Evolutionary conservation across 345 rosid genomes (phyloP), one percentile per base, ranked within the genome.

Genomic region (Salix dunnii): DNA sequence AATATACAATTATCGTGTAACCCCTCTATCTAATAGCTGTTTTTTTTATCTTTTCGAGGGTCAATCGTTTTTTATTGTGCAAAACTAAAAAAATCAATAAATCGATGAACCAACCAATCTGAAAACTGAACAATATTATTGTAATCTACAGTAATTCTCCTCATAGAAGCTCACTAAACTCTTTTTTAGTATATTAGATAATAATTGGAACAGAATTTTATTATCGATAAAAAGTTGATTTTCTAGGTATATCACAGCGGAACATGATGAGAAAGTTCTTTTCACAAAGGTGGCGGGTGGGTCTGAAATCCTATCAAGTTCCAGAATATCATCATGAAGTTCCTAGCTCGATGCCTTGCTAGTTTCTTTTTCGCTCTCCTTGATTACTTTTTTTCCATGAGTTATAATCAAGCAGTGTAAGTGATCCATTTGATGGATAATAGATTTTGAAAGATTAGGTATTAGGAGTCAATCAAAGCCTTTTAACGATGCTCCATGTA

Each of bases 241-340:
- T 55, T n/a, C 62, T 55, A n/a, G 62, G 62, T 21, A n/a, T 27
- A 55, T n/a, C 62, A n/a, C 2, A 21, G 2, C 4, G n/a, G 61
- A 53, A 53, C 25, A 53, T 9, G 61, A 21, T 25, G 68, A 30
- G 68, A 18, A 67, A 10, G 31, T 23, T 2, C 10, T 67, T 69
- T 48, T 55, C 43, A 28, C 30, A 72, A 75, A 61, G 74, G 25
- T 62, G 70, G 83, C 72, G 36, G 36, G 36, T 35, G 80, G 74
- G 58, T 67, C 77, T 58, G 3, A 5, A 16, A 48, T n/a, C 10
- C 35, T 38, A 31, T 51, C 33, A 73, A 73, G 53, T 13, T 67
- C 51, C 16, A 60, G 65, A 72, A 71, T 67, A 67, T 67, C 42
- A 80, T 76, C 14, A 76, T 72, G 76, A 67, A 46, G 23, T 30